Evolutionary conservation across 768 basidiomycete species (phyloP), one percentile per base, ranked within the genome.

Genomic region (Tylopilus rubrobrunneus): DNA sequence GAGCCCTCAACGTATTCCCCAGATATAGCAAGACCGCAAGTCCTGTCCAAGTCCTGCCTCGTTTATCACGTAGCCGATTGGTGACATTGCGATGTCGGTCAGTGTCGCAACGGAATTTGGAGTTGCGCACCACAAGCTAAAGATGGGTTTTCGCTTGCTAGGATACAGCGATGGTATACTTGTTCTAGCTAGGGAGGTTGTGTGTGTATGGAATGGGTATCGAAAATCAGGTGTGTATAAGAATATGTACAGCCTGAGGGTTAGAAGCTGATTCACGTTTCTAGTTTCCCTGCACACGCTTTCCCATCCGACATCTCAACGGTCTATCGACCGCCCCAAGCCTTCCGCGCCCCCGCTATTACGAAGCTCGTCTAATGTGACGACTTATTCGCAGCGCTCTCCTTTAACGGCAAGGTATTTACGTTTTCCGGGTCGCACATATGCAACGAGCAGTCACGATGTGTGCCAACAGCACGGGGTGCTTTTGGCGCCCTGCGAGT

Each of bases 341-440:
- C 87, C 12, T 68, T 80, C 34, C 80, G 81, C 57, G 84, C 81
- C 53, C 79, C 90, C 0, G 80, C 77, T 47, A 91, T 98, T 46
- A 75, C 76, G 39, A 97, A 94, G 68, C 77, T 99, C 48, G 84
- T 84, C 7, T 81, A 79, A 45, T 88, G 85, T 57, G 93, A 93
- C 19, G 84, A 85, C 40, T 74, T 79, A 1, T 91, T 98, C 59
- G 93, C 89, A 0, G 89, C 92, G 0, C 73, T 98, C 4, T 87
- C 90, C 0, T 81, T 79, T 1, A 85, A 85, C 47, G 96, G 96
- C n/a, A 96, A 98, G 67, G 81, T 98, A 3, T 98, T 92, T 67
- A 89, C 86, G 0, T 97, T 95, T 64, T 73, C 78, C 83, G 87
- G 12, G 73, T 97, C 1, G 84, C 88, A 0, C 83, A 83, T 59